Evolutionary conservation across 2,329 filamentous ascomycete species (phyloP).

Genomic region (Epichloe gansuensis): DNA sequence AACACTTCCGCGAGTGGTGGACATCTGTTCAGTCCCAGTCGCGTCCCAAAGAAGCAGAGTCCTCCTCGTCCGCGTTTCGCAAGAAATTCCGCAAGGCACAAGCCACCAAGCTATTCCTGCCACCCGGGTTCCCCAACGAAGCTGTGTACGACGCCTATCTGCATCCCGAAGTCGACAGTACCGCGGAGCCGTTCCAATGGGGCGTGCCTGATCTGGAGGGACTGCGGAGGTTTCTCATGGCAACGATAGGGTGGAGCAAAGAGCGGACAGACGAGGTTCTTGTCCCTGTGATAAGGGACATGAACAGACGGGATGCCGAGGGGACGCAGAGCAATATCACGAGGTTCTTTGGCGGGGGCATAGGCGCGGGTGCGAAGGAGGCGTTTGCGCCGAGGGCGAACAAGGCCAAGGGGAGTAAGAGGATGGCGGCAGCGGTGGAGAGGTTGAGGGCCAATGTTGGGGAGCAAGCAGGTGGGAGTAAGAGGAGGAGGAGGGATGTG

Average conservation of each 20-base stretch:
- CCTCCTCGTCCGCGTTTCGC: conserved; percentile 49
- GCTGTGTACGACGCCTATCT: conserved; percentile 76
- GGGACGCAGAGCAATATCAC: conserved; percentile 96
- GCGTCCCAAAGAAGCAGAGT: conserved; percentile 50
- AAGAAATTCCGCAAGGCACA: conserved; percentile 76
- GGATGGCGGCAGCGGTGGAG: conserved; percentile 64
- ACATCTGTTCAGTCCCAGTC: conserved; percentile 54
- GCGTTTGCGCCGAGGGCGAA: conserved; percentile 57
- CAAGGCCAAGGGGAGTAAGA: conserved; percentile 50
- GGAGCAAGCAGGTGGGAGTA: conserved; percentile 3
- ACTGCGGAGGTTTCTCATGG: conserved; percentile 72
- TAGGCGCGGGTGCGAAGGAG: conserved; percentile 53
- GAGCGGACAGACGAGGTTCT: conserved; percentile 92
- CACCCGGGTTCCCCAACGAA: conserved; percentile 62
- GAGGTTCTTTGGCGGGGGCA: conserved; percentile 67
- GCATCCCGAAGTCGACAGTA: conserved; percentile 70
- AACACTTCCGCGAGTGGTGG: conserved; percentile 85
- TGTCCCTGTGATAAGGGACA: conserved; percentile 87
- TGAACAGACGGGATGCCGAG: conserved; percentile 78
- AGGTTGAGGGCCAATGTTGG: conserved; percentile 38
- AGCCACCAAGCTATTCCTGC: conserved; percentile 74
- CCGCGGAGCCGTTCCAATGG: conserved; percentile 77
- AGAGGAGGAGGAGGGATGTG: conserved; percentile 10
- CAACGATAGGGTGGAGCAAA: conserved; percentile 82
- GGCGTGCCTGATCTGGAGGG: conserved; percentile 87